A percentile compares a stretch with the other conserved stretches of the same genome.
phyloP scores from a whole-genome alignment of 352 stramenopile species.

The Phytopythium oedochilum region DNA sequence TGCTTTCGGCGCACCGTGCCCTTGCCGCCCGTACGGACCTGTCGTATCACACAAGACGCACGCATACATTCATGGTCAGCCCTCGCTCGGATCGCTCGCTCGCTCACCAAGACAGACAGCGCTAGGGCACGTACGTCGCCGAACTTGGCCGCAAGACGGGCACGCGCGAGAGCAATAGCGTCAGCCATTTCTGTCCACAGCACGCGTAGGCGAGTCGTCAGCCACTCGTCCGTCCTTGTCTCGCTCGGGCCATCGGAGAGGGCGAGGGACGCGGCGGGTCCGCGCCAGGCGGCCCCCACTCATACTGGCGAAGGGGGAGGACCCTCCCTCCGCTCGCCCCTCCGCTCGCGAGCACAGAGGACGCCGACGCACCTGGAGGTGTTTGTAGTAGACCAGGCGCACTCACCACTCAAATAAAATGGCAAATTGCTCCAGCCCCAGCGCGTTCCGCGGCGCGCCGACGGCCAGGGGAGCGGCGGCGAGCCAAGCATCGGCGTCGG shows the following conservation, averaged over 20 bases:
- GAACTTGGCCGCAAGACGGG: slow-evolving; percentile 84
- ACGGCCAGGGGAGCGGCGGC: neutral
- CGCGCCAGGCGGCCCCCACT: no score
- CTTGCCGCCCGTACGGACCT: slow-evolving; percentile 94
- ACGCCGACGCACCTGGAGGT: slow-evolving; percentile 20
- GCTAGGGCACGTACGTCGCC: slow-evolving; percentile 39
- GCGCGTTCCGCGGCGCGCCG: neutral
- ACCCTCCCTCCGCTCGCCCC: no score
- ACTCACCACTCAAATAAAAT: slow-evolving; percentile 69
- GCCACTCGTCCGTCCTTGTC: neutral
- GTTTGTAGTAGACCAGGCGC: slow-evolving; percentile 24
- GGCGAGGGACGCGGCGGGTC: neutral
- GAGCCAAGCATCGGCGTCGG: neutral
- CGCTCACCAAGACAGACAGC: neutral
- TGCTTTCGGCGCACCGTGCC: slow-evolving; percentile 96
- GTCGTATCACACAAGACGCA: neutral
- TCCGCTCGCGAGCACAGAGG: neutral
- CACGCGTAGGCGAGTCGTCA: slow-evolving; percentile 1
- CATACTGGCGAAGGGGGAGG: no score
- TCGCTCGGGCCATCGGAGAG: neutral
- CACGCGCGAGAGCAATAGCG: slow-evolving; percentile 86
- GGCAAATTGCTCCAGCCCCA: slow-evolving; percentile 8
- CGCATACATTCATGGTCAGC: neutral
- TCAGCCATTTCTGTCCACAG: slow-evolving; percentile 64
- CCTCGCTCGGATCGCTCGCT: neutral